Percentiles rank a stretch among this genome's conserved stretches.
Conservation (phyloP, 2,329 filamentous ascomycete species). For the Decorospora gaudefroyi region DNA sequence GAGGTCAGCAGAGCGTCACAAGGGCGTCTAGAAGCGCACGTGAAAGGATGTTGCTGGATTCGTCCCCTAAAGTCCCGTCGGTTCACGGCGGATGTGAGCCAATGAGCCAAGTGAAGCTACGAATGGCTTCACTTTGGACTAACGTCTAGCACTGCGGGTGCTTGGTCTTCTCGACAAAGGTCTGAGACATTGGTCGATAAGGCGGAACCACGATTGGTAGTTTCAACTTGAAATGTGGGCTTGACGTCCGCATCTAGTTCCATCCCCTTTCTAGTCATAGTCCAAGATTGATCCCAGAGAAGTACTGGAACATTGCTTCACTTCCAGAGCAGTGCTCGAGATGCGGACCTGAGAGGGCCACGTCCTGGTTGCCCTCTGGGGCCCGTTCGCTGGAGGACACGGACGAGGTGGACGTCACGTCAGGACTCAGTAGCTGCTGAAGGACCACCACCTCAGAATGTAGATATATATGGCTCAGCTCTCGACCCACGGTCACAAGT, state of each 20-base stretch:
- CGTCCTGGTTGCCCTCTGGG: slow-evolving; percentile 42
- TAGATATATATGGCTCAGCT: slow-evolving; percentile 29
- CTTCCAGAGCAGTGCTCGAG: slow-evolving; percentile 36
- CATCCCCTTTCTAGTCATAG: slow-evolving; percentile 39
- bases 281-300: slow-evolving; percentile 31
- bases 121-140: slow-evolving; percentile 19
- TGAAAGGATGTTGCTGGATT: slow-evolving; percentile 29
- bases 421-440: slow-evolving; percentile 17
- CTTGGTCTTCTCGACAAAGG: slow-evolving; percentile 26
- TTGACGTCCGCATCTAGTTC: slow-evolving; percentile 28
- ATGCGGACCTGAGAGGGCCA: slow-evolving; percentile 37
- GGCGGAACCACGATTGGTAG: slow-evolving; percentile 38
- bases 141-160: slow-evolving; percentile 18
- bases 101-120: slow-evolving; percentile 34
- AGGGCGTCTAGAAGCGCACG: slow-evolving; percentile 32
- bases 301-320: slow-evolving; percentile 39
- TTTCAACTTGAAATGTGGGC: slow-evolving; percentile 28
- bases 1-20: slow-evolving; percentile 20
- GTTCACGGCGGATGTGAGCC: slow-evolving; percentile 18
- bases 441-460: slow-evolving; percentile 16
- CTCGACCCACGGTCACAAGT: slow-evolving; percentile 28
- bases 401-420: slow-evolving; percentile 19
- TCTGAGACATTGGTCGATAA: slow-evolving; percentile 41
- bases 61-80: slow-evolving; percentile 15
- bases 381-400: slow-evolving; percentile 33